These are phyloP conservation scores for Rhypophila decipiens DNA, from an alignment of 495 filamentous ascomycete species.

Conservation along the genomic window DNA sequence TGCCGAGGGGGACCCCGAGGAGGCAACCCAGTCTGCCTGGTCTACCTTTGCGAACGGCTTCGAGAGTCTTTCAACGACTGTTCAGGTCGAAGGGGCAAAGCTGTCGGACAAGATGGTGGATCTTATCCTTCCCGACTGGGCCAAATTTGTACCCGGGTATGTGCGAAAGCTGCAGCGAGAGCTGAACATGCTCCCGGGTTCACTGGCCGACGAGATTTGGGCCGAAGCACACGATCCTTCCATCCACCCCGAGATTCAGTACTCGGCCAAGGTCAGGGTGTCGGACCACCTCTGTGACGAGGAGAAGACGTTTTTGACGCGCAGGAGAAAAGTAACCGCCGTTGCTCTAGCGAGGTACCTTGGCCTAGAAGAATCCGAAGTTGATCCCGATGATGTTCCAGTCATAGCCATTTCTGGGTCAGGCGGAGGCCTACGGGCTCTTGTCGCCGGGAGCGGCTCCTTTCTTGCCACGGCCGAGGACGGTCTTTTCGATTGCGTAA, in stretches of 20 bases:
- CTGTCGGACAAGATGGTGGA: constrained; percentile 61
- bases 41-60: constrained; percentile 52
- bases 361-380: constrained; percentile 63
- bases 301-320: constrained; percentile 63
- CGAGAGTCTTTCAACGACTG: constrained; percentile 48
- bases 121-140: constrained; percentile 76
- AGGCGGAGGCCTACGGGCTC: constrained; percentile 80
- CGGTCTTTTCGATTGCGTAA: constrained; percentile 86
- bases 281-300: constrained; percentile 78
- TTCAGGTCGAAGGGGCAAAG: constrained; percentile 49
- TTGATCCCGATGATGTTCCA: constrained; percentile 90
- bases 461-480: constrained; percentile 73
- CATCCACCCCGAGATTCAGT: constrained; percentile 77
- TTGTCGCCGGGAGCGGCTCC: constrained; percentile 84
- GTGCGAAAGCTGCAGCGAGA: constrained; percentile 81
- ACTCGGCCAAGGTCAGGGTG: constrained; percentile 73
- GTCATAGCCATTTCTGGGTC: constrained; percentile 90
- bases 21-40: constrained; percentile 45
- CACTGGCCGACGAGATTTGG: constrained; percentile 90
- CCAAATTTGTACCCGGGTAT: constrained; percentile 64
- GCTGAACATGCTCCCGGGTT: constrained; percentile 77
- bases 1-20: constrained; percentile 3
- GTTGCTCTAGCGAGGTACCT: constrained; percentile 77
- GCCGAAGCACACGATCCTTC: constrained; percentile 76
- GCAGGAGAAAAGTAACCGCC: constrained; percentile 57